These are phyloP conservation scores for Metrosideros polymorpha DNA, from an alignment of 441 rosid genomes.

Conservation along the genomic window DNA sequence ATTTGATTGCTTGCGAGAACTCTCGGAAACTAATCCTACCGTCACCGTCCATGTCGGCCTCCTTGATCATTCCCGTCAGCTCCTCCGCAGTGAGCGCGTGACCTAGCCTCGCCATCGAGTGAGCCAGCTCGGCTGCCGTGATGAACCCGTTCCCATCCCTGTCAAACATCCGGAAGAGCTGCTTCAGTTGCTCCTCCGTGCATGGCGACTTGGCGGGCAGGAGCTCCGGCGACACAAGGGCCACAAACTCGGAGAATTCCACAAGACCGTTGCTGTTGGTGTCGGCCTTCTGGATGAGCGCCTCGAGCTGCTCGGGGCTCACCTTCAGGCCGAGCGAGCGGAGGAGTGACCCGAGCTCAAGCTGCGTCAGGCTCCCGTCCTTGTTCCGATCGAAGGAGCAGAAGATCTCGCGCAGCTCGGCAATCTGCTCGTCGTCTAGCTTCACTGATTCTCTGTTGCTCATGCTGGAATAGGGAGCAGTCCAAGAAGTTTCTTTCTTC, in stretches of 20 bases:
- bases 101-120: slow-evolving; percentile 85
- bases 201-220: slow-evolving; percentile 49
- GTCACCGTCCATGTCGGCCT: slow-evolving; percentile 84
- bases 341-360: slow-evolving; percentile 71
- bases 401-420: slow-evolving; percentile 69
- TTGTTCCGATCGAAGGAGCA: slow-evolving; percentile 71
- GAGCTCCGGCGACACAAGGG: slow-evolving; percentile 66
- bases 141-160: slow-evolving; percentile 76
- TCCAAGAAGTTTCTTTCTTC: not conserved
- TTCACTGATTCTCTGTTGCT: slow-evolving; percentile 41
- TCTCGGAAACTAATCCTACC: slow-evolving; percentile 78
- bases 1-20: slow-evolving; percentile 64
- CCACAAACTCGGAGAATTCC: slow-evolving; percentile 76
- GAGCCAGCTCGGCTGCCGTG: slow-evolving; percentile 78
- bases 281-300: slow-evolving; percentile 54
- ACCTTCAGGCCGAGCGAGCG: slow-evolving; percentile 68
- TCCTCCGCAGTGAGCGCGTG: slow-evolving; percentile 78
- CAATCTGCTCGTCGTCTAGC: slow-evolving; percentile 60
- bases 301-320: slow-evolving; percentile 60
- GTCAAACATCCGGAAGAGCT: slow-evolving; percentile 69
- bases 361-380: slow-evolving; percentile 79
- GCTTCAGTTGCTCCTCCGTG: slow-evolving; percentile 64
- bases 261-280: slow-evolving; percentile 69
- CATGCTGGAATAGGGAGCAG: slow-evolving; percentile 15
- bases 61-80: slow-evolving; percentile 80